Evolutionary conservation across 768 basidiomycete species (phyloP).

Genomic region (Lyophyllum semitale): DNA sequence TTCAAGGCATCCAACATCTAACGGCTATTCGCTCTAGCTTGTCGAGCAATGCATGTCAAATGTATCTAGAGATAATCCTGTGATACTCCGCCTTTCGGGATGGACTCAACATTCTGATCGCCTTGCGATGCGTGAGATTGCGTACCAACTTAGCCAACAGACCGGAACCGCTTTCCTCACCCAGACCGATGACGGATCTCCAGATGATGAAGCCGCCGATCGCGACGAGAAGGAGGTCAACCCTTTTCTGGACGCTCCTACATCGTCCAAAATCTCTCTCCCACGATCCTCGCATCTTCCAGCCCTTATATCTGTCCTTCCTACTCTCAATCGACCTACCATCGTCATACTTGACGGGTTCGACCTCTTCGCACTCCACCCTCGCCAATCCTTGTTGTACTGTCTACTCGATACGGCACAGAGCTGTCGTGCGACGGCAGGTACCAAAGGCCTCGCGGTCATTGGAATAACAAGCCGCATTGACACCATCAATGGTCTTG

Average conservation of each 20-base stretch:
- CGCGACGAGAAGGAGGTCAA: constrained; percentile 44
- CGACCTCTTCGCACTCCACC: constrained; percentile 90
- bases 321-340: constrained; percentile 78
- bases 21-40: constrained; percentile 42
- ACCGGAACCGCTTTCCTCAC: constrained; percentile 62
- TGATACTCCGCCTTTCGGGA: constrained; percentile 83
- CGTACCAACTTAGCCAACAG: constrained; percentile 77
- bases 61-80: constrained; percentile 48
- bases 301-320: constrained; percentile 71
- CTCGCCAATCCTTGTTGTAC: constrained; percentile 91
- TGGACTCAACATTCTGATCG: constrained; percentile 85
- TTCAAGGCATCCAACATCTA: not conserved
- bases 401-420: constrained; percentile 95
- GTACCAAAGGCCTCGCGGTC: constrained; percentile 74
- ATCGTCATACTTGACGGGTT: constrained; percentile 89
- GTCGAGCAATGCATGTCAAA: constrained; percentile 56
- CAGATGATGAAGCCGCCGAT: constrained; percentile 27
- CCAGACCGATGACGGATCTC: constrained; percentile 37
- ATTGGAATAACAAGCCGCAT: constrained; percentile 86
- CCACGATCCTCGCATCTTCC: constrained; percentile 74
- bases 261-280: constrained; percentile 33
- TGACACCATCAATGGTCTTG: constrained; percentile 85
- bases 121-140: constrained; percentile 90
- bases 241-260: constrained; percentile 45
- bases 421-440: constrained; percentile 64